Percentiles rank a stretch among this genome's conserved stretches.
Evolutionary conservation across 225 moss, liverwort and hornwort species (phyloP).

Genomic region (Asterella californica): DNA sequence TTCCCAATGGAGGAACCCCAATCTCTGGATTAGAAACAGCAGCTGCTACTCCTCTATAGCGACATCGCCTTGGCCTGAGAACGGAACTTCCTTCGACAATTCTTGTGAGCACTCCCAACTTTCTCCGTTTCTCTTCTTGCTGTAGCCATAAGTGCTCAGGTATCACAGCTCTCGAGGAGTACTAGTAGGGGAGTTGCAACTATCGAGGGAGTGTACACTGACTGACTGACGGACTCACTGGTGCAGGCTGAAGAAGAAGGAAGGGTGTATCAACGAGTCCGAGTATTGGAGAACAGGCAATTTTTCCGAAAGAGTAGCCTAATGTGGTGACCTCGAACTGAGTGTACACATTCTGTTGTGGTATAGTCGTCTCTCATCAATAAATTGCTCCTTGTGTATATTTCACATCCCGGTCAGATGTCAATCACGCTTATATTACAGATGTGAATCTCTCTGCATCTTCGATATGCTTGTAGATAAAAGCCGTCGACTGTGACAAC

Average conservation of each 20-base stretch:
- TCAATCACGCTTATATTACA: not conserved
- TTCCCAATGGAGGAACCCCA: conserved; percentile 3
- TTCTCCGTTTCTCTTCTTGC: not conserved
- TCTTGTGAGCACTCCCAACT: not conserved
- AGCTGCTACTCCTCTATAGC: not conserved
- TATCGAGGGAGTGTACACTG: not conserved
- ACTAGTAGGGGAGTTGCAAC: not conserved
- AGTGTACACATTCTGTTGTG: conserved; percentile 21
- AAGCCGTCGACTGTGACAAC: not conserved
- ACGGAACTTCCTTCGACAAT: not conserved
- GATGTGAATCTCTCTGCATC: not conserved
- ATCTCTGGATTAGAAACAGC: not conserved
- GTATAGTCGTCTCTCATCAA: conserved; percentile 18
- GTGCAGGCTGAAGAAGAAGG: conserved; percentile 7
- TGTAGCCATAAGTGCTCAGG: too few relatives aligned
- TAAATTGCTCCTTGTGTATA: conserved; percentile 23
- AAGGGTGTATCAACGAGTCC: conserved; percentile 17
- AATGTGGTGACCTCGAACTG: conserved; percentile 14
- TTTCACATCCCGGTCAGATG: not conserved
- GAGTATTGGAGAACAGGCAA: conserved; percentile 14
- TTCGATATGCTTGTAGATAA: not conserved
- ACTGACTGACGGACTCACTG: not conserved
- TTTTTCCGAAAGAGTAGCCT: conserved; percentile 21
- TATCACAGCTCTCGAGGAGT: too few relatives aligned
- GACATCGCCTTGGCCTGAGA: not conserved